Conservation (phyloP, 371 early-diverging fungal genomes). For the Racocetra persica region DNA sequence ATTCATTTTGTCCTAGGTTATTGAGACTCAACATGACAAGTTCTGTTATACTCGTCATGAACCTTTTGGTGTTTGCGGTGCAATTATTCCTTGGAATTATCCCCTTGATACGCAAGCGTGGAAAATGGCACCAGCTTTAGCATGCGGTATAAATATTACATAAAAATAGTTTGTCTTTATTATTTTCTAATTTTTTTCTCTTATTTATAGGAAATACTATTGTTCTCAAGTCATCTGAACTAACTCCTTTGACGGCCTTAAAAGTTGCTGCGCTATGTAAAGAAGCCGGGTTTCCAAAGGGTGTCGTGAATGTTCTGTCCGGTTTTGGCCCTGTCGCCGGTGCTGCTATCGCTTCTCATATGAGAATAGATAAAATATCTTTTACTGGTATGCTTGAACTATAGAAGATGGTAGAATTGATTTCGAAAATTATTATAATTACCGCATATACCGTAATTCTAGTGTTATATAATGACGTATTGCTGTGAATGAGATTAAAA, state of each 20-base stretch:
- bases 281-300: slow-evolving; percentile 65
- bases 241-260: slow-evolving; percentile 67
- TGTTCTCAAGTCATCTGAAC: slow-evolving; percentile 72
- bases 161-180: background rate
- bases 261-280: slow-evolving; percentile 56
- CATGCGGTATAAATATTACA: slow-evolving; percentile 52
- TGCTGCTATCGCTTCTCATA: slow-evolving; percentile 56
- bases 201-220: slow-evolving; percentile 55
- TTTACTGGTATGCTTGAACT: slow-evolving; percentile 60
- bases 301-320: slow-evolving; percentile 78
- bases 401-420: slow-evolving; percentile 41
- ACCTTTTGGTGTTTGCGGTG: slow-evolving; percentile 83
- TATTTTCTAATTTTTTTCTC: background rate
- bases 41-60: slow-evolving; percentile 73
- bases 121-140: slow-evolving; percentile 90
- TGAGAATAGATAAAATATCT: slow-evolving; percentile 64
- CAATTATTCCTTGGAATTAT: slow-evolving; percentile 85
- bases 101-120: slow-evolving; percentile 83
- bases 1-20: no score
- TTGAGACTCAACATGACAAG: slow-evolving; percentile 45
- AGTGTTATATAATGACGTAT: background rate
- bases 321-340: slow-evolving; percentile 67
- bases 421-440: background rate
- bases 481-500: no score
- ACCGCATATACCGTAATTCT: background rate